Evolutionary conservation across 495 filamentous ascomycete species (phyloP), one percentile per base, ranked within the genome.

Genomic region (Tuber indicum): DNA sequence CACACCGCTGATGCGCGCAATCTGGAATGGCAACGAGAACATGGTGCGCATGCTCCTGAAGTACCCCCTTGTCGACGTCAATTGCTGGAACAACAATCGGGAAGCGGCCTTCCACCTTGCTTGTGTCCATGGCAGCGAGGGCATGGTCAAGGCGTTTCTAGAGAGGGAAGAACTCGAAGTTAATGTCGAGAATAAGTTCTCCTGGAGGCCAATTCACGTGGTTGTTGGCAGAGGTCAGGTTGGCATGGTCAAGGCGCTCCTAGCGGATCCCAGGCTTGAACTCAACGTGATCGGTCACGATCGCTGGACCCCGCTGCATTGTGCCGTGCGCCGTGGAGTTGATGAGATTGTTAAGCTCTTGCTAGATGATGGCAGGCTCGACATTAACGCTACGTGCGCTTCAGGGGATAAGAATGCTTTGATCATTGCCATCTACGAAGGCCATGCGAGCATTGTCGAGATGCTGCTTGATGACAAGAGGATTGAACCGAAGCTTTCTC

Each of bases 231-330:
- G 58, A n/a, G 58, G 26, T 66, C 58, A 66, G 58, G 58, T 66
- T 21, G 58, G 58, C n/a, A 66, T 66, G 58, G 58, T 32, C n/a
- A 66, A 32, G 58, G 58, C 58, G 0, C 58, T 66, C 58, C 8
- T 66, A n/a, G 58, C 58, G 12, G n/a, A 66, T 32, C 58, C n/a
- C 12, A 66, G 58, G 58, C 58, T 66, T 32, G 58, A 66, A 17
- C 9, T 66, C 58, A 66, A 66, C 12, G 58, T 66, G 58, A n/a
- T 66, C 26, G 58, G 58, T 16, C 58, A 16, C 14, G 26, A 32
- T 32, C 3, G 58, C 26, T 66, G 58, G 73, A 76, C 73, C 7
- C 73, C 73, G 14, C 72, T 76, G 73, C 73, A 76, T 19, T 77
- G 52, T 26, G 75, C 73, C 44, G 6, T 70, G 72, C 74, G 36